Conservation (phyloP, 2,329 filamentous ascomycete genomes). For the Cladophialophora bantiana region DNA sequence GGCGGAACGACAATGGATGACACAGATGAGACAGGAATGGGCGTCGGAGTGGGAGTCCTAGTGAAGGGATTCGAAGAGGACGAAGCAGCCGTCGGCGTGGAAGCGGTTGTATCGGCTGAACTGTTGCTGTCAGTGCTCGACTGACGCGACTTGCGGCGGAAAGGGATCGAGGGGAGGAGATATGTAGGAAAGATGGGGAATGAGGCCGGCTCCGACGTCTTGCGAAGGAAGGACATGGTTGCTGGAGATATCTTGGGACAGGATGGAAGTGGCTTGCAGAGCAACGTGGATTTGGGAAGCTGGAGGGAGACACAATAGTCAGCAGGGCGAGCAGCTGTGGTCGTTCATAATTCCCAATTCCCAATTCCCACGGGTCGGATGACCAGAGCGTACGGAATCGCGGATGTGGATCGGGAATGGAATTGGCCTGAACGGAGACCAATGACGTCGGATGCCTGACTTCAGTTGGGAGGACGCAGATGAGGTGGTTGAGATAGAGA, state of each 20-base stretch:
- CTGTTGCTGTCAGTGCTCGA: conserved; percentile 49
- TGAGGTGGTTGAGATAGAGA: conserved; percentile 4
- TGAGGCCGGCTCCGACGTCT: conserved; percentile 38
- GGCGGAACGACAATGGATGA: conserved; percentile 36
- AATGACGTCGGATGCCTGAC: conserved; percentile 7
- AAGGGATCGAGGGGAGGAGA: conserved; percentile 57
- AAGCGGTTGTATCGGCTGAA: conserved; percentile 45
- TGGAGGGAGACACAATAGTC: conserved; percentile 1
- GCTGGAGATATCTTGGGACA: neutral
- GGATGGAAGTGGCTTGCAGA: conserved; percentile 1
- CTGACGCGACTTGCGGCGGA: conserved; percentile 51
- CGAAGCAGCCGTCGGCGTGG: conserved; percentile 31
- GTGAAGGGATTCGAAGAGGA: conserved; percentile 40
- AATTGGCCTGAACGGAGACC: neutral
- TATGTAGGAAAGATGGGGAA: conserved; percentile 59
- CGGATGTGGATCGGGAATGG: conserved; percentile 32
- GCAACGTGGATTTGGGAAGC: neutral
- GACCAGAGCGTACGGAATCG: conserved; percentile 12
- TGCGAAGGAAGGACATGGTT: conserved; percentile 39
- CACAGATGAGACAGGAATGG: conserved; percentile 26
- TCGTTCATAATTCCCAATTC: conserved; percentile 6
- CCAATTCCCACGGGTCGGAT: neutral
- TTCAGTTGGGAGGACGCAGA: neutral
- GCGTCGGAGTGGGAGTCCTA: conserved; percentile 33
- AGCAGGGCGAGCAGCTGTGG: neutral